Evolutionary conservation across 169 alveolate genomes (phyloP).

Genomic region (Besnoitia besnoiti): DNA sequence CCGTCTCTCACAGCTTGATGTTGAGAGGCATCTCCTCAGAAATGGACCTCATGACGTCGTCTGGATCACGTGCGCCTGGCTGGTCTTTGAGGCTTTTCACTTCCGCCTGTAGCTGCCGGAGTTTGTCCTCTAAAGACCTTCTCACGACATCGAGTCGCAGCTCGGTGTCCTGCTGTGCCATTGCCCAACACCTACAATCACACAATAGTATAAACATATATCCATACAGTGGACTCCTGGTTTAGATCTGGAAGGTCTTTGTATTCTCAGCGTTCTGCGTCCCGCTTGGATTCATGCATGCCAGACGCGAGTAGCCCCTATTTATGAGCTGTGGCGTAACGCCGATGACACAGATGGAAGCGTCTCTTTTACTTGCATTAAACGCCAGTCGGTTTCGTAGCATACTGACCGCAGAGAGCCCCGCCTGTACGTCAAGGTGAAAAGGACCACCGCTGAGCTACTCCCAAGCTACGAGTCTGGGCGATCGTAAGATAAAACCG

Average conservation of each 20-base stretch:
- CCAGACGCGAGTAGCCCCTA: too few relatives aligned
- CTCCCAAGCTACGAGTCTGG: neutral
- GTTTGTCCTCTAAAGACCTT: constrained; percentile 34
- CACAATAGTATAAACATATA: neutral
- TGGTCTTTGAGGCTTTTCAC: neutral
- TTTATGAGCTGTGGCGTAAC: too few relatives aligned
- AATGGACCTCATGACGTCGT: neutral
- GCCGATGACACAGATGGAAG: too few relatives aligned
- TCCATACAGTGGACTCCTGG: too few relatives aligned
- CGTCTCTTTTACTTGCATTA: too few relatives aligned
- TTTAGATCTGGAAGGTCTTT: too few relatives aligned
- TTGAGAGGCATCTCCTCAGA: neutral
- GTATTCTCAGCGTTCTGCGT: too few relatives aligned
- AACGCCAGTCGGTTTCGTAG: too few relatives aligned
- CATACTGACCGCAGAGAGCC: too few relatives aligned
- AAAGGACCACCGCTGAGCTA: too few relatives aligned
- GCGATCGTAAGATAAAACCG: neutral
- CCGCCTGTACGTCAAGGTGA: too few relatives aligned
- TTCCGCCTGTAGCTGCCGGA: constrained; percentile 30
- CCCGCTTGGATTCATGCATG: too few relatives aligned
- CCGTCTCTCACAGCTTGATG: neutral
- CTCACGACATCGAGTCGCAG: constrained; percentile 44
- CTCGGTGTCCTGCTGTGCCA: constrained; percentile 55
- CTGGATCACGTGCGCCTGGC: neutral
- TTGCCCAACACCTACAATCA: constrained; percentile 55